These are phyloP conservation scores for Fusarium floridanum DNA, from an alignment of 2,329 filamentous ascomycete genomes.

Conservation along the genomic window DNA sequence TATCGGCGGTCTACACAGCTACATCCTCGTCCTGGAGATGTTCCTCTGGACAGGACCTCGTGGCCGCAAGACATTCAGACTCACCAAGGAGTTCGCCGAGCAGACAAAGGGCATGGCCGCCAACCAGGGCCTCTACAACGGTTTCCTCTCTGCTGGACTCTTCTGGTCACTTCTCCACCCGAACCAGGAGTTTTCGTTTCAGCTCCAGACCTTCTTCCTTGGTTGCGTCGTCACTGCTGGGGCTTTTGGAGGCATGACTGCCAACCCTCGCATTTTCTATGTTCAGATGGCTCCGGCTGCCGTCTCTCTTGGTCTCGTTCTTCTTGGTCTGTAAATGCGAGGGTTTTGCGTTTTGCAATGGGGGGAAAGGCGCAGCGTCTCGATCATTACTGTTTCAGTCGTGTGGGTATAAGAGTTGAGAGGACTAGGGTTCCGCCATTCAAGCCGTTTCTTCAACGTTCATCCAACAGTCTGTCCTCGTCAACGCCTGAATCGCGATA, in stretches of 20 bases:
- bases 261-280: conserved; percentile 56
- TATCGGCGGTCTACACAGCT: conserved; percentile 59
- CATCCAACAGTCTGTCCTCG: neutral
- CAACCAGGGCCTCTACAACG: conserved; percentile 67
- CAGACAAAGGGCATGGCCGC: conserved; percentile 60
- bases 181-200: conserved; percentile 54
- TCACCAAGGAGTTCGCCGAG: conserved; percentile 60
- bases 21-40: conserved; percentile 64
- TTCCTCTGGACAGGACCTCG: conserved; percentile 63
- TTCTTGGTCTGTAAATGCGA: conserved; percentile 37
- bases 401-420: neutral
- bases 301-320: conserved; percentile 48
- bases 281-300: conserved; percentile 55
- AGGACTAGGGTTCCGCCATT: neutral
- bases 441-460: neutral
- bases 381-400: neutral
- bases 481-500: neutral
- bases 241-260: conserved; percentile 59
- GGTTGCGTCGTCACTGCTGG: conserved; percentile 61
- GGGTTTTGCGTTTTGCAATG: too few species aligned
- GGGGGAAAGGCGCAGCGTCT: neutral
- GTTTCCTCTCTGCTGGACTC: conserved; percentile 64
- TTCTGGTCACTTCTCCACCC: conserved; percentile 63
- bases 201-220: conserved; percentile 63
- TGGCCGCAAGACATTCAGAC: conserved; percentile 59